Conservation (phyloP, 208 protist species). For the Trypanosoma vivax region DNA sequence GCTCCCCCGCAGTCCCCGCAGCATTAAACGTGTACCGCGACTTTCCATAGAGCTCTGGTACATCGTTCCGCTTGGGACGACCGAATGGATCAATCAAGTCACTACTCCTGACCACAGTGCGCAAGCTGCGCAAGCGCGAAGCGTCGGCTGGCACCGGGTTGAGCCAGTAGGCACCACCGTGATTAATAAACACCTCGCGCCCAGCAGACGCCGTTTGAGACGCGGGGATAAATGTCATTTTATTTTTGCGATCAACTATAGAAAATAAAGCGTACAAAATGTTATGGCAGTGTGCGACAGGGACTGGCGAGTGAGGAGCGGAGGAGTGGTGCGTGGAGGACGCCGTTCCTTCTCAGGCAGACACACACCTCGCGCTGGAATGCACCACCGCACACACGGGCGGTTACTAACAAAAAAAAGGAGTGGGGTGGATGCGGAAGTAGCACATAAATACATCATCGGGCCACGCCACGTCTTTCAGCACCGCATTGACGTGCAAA, state of each 20-base stretch:
- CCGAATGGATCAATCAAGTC: constrained; percentile 28
- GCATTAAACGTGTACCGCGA: constrained; percentile 58
- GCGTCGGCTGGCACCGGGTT: constrained; percentile 65
- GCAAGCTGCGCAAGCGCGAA: constrained; percentile 25
- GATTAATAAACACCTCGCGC: constrained; percentile 76
- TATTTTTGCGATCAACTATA: background rate
- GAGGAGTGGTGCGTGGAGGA: no score
- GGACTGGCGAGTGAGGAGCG: no score
- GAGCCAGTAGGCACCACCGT: constrained; percentile 70
- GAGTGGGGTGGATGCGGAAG: no score
- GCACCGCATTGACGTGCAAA: no score
- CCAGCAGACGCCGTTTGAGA: constrained; percentile 61
- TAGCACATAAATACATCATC: no score
- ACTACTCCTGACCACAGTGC: constrained; percentile 2
- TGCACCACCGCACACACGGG: no score
- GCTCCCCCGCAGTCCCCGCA: background rate
- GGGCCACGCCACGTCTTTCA: no score
- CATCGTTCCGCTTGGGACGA: constrained; percentile 19
- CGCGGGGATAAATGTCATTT: constrained; percentile 22
- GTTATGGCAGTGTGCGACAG: background rate
- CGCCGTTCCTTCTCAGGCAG: no score
- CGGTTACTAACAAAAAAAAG: no score
- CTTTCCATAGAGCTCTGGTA: constrained; percentile 45
- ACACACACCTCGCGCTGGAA: no score
- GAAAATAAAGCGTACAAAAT: background rate